These are phyloP conservation scores for Kodamaea plutei DNA, from an alignment of 1,139 yeast species.

Conservation along the genomic window DNA sequence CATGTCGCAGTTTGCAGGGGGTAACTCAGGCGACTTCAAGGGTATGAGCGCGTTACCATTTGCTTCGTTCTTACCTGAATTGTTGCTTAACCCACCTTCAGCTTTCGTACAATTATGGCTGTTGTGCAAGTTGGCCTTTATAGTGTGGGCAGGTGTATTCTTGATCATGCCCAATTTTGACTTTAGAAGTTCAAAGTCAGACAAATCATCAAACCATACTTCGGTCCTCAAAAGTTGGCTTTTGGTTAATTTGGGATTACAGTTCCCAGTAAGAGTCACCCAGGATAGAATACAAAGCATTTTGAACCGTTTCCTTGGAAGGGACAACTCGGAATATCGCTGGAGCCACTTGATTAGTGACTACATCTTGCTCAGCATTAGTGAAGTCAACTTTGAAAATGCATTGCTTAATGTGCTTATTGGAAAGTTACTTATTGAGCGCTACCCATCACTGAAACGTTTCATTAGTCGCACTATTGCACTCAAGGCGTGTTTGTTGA, in stretches of 20 bases:
- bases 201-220: constrained; percentile 1
- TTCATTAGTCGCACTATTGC: constrained; percentile 25
- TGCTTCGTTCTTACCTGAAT: constrained; percentile 22
- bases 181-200: neutral
- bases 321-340: constrained; percentile 6
- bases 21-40: constrained; percentile 28
- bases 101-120: constrained; percentile 24
- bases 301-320: constrained; percentile 24
- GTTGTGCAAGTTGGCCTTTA: constrained; percentile 23
- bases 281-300: constrained; percentile 14
- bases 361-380: constrained; percentile 27
- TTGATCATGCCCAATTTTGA: constrained; percentile 23
- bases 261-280: constrained; percentile 24
- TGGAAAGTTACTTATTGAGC: constrained; percentile 24
- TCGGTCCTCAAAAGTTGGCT: constrained; percentile 19
- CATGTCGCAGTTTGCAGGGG: constrained; percentile 39
- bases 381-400: constrained; percentile 37
- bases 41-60: constrained; percentile 36
- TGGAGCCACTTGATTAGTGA: constrained; percentile 21
- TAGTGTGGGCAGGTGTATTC: constrained; percentile 24
- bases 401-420: constrained; percentile 31
- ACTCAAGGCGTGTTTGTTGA: constrained; percentile 25
- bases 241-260: constrained; percentile 28
- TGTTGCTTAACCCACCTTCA: constrained; percentile 24
- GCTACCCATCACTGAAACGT: constrained; percentile 19